These are phyloP conservation scores for Gracilaria caudata DNA, from an alignment of 23 red algal genomes.

Conservation along the genomic window DNA sequence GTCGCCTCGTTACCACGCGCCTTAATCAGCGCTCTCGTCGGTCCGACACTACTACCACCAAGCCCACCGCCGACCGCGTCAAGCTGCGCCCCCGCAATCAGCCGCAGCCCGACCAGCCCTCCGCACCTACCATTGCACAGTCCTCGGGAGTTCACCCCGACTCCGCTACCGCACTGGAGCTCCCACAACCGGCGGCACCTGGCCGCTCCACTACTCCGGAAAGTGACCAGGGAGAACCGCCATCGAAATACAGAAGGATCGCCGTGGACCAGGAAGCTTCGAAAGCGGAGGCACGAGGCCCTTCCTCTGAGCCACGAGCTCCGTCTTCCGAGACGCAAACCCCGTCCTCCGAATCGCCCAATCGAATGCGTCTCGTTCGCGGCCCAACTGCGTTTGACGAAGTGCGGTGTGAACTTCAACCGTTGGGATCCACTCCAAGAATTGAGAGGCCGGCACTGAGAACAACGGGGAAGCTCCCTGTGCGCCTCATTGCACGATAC, in stretches of 20 bases:
- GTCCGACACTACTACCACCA: background rate
- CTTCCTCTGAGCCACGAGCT: background rate
- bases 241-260: background rate
- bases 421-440: constrained; percentile 21
- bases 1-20: constrained; percentile 15
- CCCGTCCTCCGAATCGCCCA: background rate
- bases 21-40: constrained; percentile 1
- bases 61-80: background rate
- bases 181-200: background rate
- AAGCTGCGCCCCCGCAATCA: background rate
- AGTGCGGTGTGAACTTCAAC: constrained; percentile 32
- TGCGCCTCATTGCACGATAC: background rate
- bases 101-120: background rate
- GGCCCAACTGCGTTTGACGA: constrained; percentile 53
- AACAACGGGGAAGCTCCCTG: constrained; percentile 20
- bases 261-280: background rate
- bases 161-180: constrained; percentile 1
- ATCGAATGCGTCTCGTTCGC: constrained; percentile 2
- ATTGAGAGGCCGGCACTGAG: constrained; percentile 31
- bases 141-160: background rate
- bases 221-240: constrained; percentile 10
- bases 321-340: background rate
- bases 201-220: constrained; percentile 18
- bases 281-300: background rate
- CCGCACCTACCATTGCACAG: background rate